Percentiles rank a stretch among this genome's conserved stretches.
phyloP scores from a whole-genome alignment of 108 stramenopile genomes.

The Parietichytrium sp. region DNA sequence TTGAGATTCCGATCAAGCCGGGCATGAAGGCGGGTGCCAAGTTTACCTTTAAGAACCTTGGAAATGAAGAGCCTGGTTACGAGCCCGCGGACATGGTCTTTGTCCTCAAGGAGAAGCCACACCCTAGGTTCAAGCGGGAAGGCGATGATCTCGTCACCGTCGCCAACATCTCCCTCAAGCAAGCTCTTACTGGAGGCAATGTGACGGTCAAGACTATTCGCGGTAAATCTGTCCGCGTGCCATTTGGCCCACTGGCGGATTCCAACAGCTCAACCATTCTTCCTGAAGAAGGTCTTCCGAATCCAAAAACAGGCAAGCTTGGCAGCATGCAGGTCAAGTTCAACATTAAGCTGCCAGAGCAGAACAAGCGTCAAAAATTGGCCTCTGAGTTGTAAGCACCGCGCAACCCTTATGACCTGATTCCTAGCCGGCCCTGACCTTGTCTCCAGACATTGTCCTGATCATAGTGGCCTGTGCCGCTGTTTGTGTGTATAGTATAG shows the following conservation, averaged over 20 bases:
- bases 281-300: background rate
- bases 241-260: background rate
- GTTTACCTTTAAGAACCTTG: slow-evolving; percentile 88
- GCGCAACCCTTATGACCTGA: too few species aligned
- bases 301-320: background rate
- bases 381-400: too few species aligned
- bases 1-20: slow-evolving; percentile 94
- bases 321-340: slow-evolving; percentile 38
- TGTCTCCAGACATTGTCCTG: too few species aligned
- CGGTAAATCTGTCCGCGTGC: background rate
- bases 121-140: slow-evolving; percentile 90
- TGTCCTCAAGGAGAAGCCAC: slow-evolving; percentile 94
- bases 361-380: too few species aligned
- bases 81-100: slow-evolving; percentile 94
- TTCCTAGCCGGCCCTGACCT: too few species aligned
- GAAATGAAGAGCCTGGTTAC: slow-evolving; percentile 91
- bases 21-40: slow-evolving; percentile 90
- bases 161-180: slow-evolving; percentile 82
- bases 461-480: too few species aligned
- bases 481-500: too few species aligned
- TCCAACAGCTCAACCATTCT: background rate
- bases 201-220: background rate
- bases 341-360: slow-evolving; percentile 45
- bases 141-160: slow-evolving; percentile 89
- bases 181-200: slow-evolving; percentile 73